Evolutionary conservation across 1,284 basidiomycete species (phyloP), one percentile per base, ranked within the genome.

Genomic region (Melanopsichium pennsylvanicum): DNA sequence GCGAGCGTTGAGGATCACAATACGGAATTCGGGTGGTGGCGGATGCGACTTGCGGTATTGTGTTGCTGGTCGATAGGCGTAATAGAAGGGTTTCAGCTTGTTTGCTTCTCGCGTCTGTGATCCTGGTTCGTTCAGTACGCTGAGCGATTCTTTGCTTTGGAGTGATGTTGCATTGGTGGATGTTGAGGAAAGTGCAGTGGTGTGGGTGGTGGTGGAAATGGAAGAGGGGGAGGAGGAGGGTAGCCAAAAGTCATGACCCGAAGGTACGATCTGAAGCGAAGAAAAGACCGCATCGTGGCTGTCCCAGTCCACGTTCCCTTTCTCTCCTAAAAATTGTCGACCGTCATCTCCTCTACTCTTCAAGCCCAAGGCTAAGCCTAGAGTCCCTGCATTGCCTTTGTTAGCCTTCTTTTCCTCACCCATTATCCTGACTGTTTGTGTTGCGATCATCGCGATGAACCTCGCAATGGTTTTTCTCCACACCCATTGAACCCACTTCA

Each of bases 61-160:
- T 0, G 92, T 92, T 3, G 86, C 86, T 2, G 95, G 95, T 75
- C 96, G 95, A 85, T 95, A 97, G 4, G 94, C 85, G 78, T 97
- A 90, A 82, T 86, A 98, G 83, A 96, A 97, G 1, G 73, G 18
- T 90, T 42, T 25, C 7, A 70, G 37, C 5, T 21, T n/a, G n/a
- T n/a, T n/a, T n/a, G n/a, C n/a, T n/a, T n/a, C n/a, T n/a, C n/a
- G n/a, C n/a, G n/a, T n/a, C n/a, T n/a, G n/a, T n/a, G n/a, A n/a
- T n/a, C n/a, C n/a, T n/a, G n/a, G n/a, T n/a, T n/a, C n/a, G n/a
- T n/a, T n/a, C n/a, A n/a, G n/a, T n/a, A n/a, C n/a, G n/a, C 22
- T 4, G 42, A 7, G n/a, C n/a, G 19, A 9, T 41, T 0, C 18
- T 29, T 16, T 1, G 35, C 25, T 12, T 5, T 19, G 5, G 33